Base-by-base conservation (phyloP, 352 stramenopile species). In the Phytopythium kandeliae region DNA sequence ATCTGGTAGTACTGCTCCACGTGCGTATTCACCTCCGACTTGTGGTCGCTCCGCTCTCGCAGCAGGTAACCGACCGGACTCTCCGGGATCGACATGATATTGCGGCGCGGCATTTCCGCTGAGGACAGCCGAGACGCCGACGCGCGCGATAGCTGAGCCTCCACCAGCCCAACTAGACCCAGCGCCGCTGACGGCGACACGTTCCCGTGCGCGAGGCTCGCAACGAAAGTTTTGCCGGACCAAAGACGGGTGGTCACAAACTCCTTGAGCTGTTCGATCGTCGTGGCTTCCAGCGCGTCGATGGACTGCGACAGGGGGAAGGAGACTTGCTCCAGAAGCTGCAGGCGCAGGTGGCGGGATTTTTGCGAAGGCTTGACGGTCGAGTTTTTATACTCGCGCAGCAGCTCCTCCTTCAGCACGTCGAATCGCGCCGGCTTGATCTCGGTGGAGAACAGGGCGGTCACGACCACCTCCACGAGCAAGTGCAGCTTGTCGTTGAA, bases 1-100 rank as follows among this genome's bases (percentile, higher is more conserved):
- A 95, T 82, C 62, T 96, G 86, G 62, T 87, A 96, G 57, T 95
- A 95, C 8, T 87, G 57, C 55, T 93, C 83, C 11, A 95, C 78
- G 17, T 90, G 72, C 15, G 74, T 86, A 58, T 96, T 96, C 38
- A 75, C 85, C 57, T 95, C 82, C 3, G 81, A 65, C 13, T 65
- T 68, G 59, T 91, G 84, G 25, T 89, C 80, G 28, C 80, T 93
- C 10, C 54, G 57, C 21, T 84, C 69, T 47, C 82, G 69, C 5
- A 93, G 49, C 17, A 89, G 47, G 48, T 85, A 60, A 0, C 78
- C 78, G 7, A 63, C 46, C 1, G 58, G 55, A 0, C 63, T 73
- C 30, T 71, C 45, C 6, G 78, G 82, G 26, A 92, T 70, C 21
- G 60, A 43, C 44, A 70, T 75, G 37, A 92, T 89, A 54, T 76